Base-by-base conservation (phyloP, 371 early-diverging fungal genomes). In the Dinochytrium kinnereticum region DNA sequence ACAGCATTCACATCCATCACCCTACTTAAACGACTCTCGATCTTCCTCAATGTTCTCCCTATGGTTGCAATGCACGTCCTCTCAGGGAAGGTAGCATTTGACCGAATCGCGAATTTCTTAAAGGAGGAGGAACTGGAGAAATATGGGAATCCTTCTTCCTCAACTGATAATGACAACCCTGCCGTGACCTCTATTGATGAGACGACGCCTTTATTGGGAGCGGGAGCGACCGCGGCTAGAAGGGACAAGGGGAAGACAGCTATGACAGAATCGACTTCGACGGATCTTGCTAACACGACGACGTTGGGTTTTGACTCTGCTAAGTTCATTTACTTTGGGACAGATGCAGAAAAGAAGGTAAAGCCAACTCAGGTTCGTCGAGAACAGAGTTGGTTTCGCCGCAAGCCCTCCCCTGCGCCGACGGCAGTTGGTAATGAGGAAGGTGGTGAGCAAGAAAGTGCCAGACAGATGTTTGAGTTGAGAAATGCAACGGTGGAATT, bases 121-220 rank as follows among this genome's bases (percentile, higher is more conserved):
- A 69, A 69, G 28, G 83, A 83, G 67, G 70, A 64, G 34, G 84
- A 86, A 57, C 68, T 86, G 67, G 84, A 82, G 37, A 74, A 81
- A 59, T 80, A 66, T 68, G 37, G 15, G 34, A 24, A 33, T 17
- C 26, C 68, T 28, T 61, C 57, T 21, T n/a, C n/a, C n/a, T n/a
- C n/a, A n/a, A n/a, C n/a, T n/a, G n/a, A n/a, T n/a, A n/a, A n/a
- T n/a, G n/a, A n/a, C n/a, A n/a, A n/a, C n/a, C n/a, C n/a, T n/a
- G n/a, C n/a, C n/a, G n/a, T n/a, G n/a, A n/a, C n/a, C n/a, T n/a
- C n/a, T n/a, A n/a, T n/a, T n/a, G n/a, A n/a, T n/a, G 66, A 64
- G 30, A 34, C 72, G 21, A 44, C 33, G 17, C 53, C 53, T 24
- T n/a, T 49, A 51, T 50, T n/a, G n/a, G n/a, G n/a, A n/a, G n/a